Base-by-base conservation (phyloP, 495 filamentous ascomycete genomes). In the Penicillium canariense region DNA sequence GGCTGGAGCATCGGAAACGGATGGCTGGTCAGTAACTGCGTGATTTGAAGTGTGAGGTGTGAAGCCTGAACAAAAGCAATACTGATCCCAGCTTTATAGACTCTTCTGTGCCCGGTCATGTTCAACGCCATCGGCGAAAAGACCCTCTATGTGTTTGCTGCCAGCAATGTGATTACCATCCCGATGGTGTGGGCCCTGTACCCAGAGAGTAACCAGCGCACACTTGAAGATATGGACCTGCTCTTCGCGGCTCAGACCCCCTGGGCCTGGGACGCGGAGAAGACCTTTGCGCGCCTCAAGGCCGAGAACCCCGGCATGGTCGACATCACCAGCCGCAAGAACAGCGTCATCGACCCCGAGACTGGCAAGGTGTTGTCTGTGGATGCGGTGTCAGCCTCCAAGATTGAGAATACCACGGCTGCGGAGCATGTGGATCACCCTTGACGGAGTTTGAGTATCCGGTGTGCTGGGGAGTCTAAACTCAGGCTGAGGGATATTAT, bases 1-100 rank as follows among this genome's bases (percentile, higher is more conserved):
- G 85, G 86, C 14, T 89, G 86, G 85, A 81, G 77, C 50, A 87
- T 89, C 32, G 85, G 84, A n/a, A 87, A 87, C 53, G 85, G 83
- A 32, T 86, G 83, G 81, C 63, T 78, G 63, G 74, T 77, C 26
- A 68, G 74, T 54, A 5, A 10, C 17, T 27, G n/a, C n/a, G n/a
- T 7, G 0, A 9, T 46, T n/a, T 30, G 23, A n/a, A 10, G 10
- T n/a, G 4, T 4, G n/a, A n/a, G n/a, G n/a, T n/a, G n/a, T 42
- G 18, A 3, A 15, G 12, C 39, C 20, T 25, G 12, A 8, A 28
- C 2, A 27, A 7, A 26, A 6, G 0, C 18, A n/a, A 18, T 43
- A 20, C 27, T 52, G 26, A 44, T 27, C 35, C 26, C 45, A 26
- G 23, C 12, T 12, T 26, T 36, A 2, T 52, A 77, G 65, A 85